phyloP scores from a whole-genome alignment of 345 rosid species.

The Raphanus raphanistrum region DNA sequence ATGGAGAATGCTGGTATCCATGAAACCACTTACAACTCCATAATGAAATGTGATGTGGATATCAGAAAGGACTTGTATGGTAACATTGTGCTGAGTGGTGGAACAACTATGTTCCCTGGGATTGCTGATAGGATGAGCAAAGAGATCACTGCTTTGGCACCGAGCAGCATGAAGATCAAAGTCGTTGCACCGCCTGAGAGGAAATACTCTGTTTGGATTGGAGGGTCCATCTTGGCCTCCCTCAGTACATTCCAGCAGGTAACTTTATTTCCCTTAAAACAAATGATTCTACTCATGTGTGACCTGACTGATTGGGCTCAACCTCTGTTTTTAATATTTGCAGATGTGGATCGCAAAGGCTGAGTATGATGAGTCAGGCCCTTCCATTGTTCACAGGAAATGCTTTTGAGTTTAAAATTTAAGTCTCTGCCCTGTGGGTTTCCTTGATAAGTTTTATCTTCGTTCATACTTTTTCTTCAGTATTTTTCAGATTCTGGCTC shows the following conservation, averaged over 20 bases:
- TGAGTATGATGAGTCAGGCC: conserved; percentile 86
- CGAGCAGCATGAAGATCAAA: conserved; percentile 92
- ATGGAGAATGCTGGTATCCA: conserved; percentile 92
- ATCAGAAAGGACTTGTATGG: conserved; percentile 84
- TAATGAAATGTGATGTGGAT: conserved; percentile 87
- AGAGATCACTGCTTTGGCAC: conserved; percentile 86
- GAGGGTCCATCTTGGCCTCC: conserved; percentile 85
- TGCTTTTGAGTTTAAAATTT: conserved; percentile 65
- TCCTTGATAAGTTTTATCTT: conserved; percentile 20
- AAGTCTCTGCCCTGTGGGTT: conserved; percentile 14
- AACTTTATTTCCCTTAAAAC: background rate
- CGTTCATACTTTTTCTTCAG: background rate
- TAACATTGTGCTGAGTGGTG: conserved; percentile 88
- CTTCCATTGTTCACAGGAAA: conserved; percentile 85
- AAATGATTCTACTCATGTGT: background rate
- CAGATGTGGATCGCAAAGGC: conserved; percentile 95
- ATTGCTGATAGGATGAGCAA: conserved; percentile 91
- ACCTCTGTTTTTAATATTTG: background rate
- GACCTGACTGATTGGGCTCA: background rate
- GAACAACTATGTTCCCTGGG: conserved; percentile 85
- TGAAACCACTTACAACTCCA: conserved; percentile 84
- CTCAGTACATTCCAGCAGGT: conserved; percentile 97
- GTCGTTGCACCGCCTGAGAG: conserved; percentile 89
- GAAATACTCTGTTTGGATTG: conserved; percentile 91
- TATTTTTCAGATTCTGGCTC: conserved; percentile 20